These are phyloP conservation scores for Sarocladium brachiariae DNA, from an alignment of 2,329 filamentous ascomycete species.

Conservation along the genomic window DNA sequence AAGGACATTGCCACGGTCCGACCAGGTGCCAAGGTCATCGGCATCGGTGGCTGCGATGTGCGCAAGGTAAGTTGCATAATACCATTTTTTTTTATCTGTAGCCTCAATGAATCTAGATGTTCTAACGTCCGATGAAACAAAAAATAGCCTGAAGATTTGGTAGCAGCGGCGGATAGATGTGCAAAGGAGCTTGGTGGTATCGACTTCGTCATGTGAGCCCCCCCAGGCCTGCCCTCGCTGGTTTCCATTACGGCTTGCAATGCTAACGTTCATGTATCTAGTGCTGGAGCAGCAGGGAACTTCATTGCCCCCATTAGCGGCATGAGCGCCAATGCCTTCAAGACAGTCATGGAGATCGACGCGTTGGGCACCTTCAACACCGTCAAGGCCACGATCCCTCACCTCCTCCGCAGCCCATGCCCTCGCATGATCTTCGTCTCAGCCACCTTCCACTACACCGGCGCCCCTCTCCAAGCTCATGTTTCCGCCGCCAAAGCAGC, in stretches of 20 bases:
- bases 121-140: too few relatives aligned
- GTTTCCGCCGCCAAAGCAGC: conserved; percentile 88
- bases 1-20: conserved; percentile 75
- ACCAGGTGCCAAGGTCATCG: conserved; percentile 74
- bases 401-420: conserved; percentile 67
- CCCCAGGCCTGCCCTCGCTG: neutral
- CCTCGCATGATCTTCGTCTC: conserved; percentile 87
- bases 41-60: conserved; percentile 75
- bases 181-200: conserved; percentile 78
- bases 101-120: too few relatives aligned
- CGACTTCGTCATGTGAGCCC: conserved; percentile 84
- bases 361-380: conserved; percentile 92
- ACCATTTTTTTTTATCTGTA: neutral
- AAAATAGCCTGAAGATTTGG: conserved; percentile 53
- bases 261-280: conserved; percentile 28
- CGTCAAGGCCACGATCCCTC: conserved; percentile 80
- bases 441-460: conserved; percentile 86
- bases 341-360: conserved; percentile 88
- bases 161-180: conserved; percentile 71
- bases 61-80: conserved; percentile 49
- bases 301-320: conserved; percentile 82
- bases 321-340: conserved; percentile 85
- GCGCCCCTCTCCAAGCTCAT: conserved; percentile 78
- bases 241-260: neutral
- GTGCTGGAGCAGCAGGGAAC: conserved; percentile 91